Conservation (phyloP, 192 early-diverging fungal genomes). For the Coemansia furcata region DNA sequence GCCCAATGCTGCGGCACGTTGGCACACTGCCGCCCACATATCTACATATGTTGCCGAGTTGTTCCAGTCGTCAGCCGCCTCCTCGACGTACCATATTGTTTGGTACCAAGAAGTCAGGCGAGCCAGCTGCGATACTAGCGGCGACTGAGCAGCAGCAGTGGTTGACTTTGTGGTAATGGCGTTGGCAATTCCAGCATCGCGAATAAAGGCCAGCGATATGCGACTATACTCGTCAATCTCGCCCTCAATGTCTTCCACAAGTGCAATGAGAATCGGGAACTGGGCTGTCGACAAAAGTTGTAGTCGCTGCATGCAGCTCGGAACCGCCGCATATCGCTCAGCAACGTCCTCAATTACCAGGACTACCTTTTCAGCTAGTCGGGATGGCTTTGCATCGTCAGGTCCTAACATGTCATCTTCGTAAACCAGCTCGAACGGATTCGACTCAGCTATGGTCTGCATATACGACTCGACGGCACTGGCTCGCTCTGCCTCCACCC, state of each 20-base stretch:
- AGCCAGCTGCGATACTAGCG: conserved; percentile 27
- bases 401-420: conserved; percentile 51
- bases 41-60: conserved; percentile 35
- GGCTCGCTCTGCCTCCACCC: conserved; percentile 67
- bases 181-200: conserved; percentile 11
- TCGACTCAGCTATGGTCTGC: conserved; percentile 58
- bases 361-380: conserved; percentile 59
- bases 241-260: conserved; percentile 50
- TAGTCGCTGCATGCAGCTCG: conserved; percentile 57
- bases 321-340: conserved; percentile 59
- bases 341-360: conserved; percentile 63
- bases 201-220: conserved; percentile 51
- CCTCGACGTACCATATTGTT: conserved; percentile 47
- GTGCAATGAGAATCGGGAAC: conserved; percentile 58
- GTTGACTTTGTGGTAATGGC: not conserved
- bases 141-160: conserved; percentile 5
- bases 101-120: conserved; percentile 47
- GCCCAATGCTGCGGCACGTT: conserved; percentile 15
- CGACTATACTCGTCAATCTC: conserved; percentile 53
- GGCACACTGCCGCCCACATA: conserved; percentile 46
- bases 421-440: conserved; percentile 63
- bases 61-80: conserved; percentile 48
- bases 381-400: conserved; percentile 60
- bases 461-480: conserved; percentile 61
- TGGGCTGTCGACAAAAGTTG: conserved; percentile 63